Conservation (phyloP, 495 filamentous ascomycete species). For the Penicillium silybi region DNA sequence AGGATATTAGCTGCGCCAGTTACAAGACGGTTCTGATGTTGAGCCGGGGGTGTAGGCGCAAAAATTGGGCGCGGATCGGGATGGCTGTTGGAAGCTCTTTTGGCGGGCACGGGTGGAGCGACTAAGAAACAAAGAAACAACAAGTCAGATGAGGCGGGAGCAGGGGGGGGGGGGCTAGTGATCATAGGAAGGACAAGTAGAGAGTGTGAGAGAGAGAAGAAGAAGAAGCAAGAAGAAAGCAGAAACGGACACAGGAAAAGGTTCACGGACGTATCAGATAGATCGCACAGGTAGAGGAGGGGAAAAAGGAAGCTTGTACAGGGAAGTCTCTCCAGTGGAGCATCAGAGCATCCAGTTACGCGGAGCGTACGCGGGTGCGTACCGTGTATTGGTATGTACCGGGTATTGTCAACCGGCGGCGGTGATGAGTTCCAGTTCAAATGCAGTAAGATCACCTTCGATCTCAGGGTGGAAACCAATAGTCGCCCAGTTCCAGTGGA, state of each 20-base stretch:
- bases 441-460: neutral
- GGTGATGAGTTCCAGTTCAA: neutral
- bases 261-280: conserved; percentile 17
- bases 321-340: no score
- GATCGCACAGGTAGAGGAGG: conserved; percentile 15
- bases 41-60: neutral
- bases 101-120: conserved; percentile 15
- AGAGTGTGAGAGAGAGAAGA: neutral
- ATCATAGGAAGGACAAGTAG: conserved; percentile 1
- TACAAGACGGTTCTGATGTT: neutral
- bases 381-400: neutral
- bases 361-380: neutral
- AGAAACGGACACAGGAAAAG: neutral
- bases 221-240: neutral
- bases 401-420: neutral
- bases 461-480: neutral
- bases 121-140: conserved; percentile 19
- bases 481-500: neutral
- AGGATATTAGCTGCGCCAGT: neutral
- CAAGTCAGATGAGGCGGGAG: conserved; percentile 18
- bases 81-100: neutral
- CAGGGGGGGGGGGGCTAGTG: conserved; percentile 6
- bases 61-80: conserved; percentile 9
- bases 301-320: neutral
- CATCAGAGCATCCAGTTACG: neutral